Conservation (phyloP, 257 asterid species). For the Datura wrightii region DNA sequence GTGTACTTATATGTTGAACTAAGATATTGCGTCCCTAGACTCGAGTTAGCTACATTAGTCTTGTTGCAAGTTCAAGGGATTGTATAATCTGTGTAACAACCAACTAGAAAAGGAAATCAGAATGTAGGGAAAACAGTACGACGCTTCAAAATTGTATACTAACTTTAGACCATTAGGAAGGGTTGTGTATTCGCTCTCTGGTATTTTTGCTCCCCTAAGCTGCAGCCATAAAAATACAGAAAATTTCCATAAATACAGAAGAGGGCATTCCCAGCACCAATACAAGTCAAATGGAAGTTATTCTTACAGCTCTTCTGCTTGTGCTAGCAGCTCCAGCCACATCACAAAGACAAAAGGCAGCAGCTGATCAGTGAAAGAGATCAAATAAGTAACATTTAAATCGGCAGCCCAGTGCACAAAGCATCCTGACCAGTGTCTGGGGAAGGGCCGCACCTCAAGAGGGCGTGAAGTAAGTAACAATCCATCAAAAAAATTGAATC, state of each 20-base stretch:
- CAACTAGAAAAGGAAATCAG: not conserved
- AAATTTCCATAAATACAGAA: slow-evolving; percentile 30
- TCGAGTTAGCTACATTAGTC: not conserved
- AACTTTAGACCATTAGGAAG: slow-evolving; percentile 94
- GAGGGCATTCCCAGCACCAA: not conserved
- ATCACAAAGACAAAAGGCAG: slow-evolving; percentile 61
- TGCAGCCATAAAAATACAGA: slow-evolving; percentile 51
- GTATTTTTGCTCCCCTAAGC: slow-evolving; percentile 90
- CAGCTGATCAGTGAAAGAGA: slow-evolving; percentile 57
- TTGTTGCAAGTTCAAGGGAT: not conserved
- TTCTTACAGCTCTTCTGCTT: slow-evolving; percentile 94
- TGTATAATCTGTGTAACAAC: not conserved
- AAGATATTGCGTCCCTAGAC: not conserved
- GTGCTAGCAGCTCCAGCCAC: slow-evolving; percentile 87
- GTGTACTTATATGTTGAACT: slow-evolving; percentile 1
- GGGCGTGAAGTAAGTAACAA: not conserved
- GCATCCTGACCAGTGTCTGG: not conserved
- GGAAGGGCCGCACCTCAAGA: not conserved
- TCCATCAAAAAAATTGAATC: slow-evolving; percentile 1
- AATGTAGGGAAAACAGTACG: not conserved
- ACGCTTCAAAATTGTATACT: slow-evolving; percentile 41
- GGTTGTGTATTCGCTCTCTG: slow-evolving; percentile 80
- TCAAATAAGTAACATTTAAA: slow-evolving; percentile 29
- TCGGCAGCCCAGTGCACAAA: not conserved
- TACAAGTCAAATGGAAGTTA: not conserved